Evolutionary conservation across 106 monocot species (phyloP), one percentile per base, ranked within the genome.

Genomic region (Dendrobium nobile): DNA sequence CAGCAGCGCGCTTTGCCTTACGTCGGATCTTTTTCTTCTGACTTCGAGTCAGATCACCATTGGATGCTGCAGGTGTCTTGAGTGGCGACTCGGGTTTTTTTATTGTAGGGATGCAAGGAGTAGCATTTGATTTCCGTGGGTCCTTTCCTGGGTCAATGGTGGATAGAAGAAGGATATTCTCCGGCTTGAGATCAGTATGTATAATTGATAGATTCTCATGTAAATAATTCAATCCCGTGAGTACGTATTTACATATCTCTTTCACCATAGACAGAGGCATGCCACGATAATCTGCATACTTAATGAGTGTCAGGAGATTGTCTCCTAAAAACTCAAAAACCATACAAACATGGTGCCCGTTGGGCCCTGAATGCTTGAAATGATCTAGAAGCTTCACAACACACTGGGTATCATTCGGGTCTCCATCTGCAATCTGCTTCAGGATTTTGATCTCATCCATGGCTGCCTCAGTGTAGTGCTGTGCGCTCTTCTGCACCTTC

Each of bases 401-500:
- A 59, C 99, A 99, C 42, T 85, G 79, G 18, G 79, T 82, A 77
- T 99, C 93, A 22, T 82, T 85, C 2, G 87, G 90, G 55, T 99
- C 95, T 6, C 90, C 91, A 26, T 99, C 95, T 10, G 95, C 95
- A 47, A 99, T 91, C 86, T 99, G 95, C 85, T 95, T 99, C 79
- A 99, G 83, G 79, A 99, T 99, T 54, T 95, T 95, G 82, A 99
- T 95, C 87, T 99, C 99, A 75, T 99, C 99, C 99, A 99, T 93
- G 16, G 99, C 99, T 41, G 95, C 99, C 83, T 99, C 99, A 4
- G 99, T 95, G 80, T 99, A 99, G 81, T 95, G 95, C 61, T 95
- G 99, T 9, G 99, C 99, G 77, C 99, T 99, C 88, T 99, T 99
- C 85, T 99, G 99, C 87, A 99, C 99, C 85, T 99, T 99, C 47